Evolutionary conservation across 129 eudicot genomes (phyloP).

Genomic region (Flaveria ramosissima): DNA sequence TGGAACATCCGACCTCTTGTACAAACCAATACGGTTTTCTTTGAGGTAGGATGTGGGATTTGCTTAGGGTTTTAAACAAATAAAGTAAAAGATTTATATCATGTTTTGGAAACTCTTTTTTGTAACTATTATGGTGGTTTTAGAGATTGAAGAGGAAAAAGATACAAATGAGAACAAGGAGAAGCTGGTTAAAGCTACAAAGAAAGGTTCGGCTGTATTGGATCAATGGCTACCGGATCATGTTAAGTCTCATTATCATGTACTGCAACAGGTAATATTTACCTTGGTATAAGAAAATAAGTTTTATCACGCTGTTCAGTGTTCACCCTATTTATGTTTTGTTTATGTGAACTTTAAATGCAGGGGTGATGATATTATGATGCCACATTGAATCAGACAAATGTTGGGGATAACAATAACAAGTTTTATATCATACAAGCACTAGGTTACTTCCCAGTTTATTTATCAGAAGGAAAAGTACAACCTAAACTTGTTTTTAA

Average conservation of each 20-base stretch:
- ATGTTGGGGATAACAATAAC: slow-evolving; percentile 91
- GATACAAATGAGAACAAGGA: slow-evolving; percentile 45
- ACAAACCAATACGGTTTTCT: not conserved
- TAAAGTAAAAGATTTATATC: not conserved
- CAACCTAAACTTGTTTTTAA: not conserved
- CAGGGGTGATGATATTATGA: slow-evolving; percentile 82
- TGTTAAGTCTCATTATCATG: slow-evolving; percentile 81
- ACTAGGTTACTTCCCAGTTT: slow-evolving; percentile 51
- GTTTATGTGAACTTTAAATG: slow-evolving; percentile 5
- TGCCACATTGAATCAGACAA: slow-evolving; percentile 95
- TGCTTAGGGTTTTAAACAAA: not conserved
- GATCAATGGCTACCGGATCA: slow-evolving; percentile 78
- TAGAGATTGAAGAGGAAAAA: slow-evolving; percentile 43
- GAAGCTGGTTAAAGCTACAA: slow-evolving; percentile 75
- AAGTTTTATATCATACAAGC: slow-evolving; percentile 90
- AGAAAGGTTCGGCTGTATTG: slow-evolving; percentile 92
- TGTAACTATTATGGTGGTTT: slow-evolving; percentile 9
- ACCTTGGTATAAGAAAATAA: not conserved
- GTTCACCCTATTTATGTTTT: not conserved
- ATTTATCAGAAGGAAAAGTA: not conserved
- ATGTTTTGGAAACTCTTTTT: not conserved
- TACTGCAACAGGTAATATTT: slow-evolving; percentile 60
- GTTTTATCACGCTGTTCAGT: not conserved
- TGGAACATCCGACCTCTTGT: not conserved
- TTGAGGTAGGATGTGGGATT: not conserved